Base-by-base conservation (phyloP, 768 basidiomycete species). In the Xanthoconium stramineum region DNA sequence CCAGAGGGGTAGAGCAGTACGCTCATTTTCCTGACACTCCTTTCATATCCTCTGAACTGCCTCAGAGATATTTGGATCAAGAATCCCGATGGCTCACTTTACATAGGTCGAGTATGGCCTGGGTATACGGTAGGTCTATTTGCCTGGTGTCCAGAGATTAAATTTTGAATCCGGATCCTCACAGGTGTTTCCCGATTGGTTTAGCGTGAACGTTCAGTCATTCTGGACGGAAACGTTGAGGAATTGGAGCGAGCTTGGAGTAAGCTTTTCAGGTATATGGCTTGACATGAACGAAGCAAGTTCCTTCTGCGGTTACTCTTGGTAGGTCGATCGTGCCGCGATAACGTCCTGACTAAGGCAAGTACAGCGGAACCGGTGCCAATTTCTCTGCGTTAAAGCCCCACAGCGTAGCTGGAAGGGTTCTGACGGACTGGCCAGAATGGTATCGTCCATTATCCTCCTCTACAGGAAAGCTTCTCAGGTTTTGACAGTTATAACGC, bases 81-180 rank as follows among this genome's bases (percentile, higher is more conserved):
- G 63, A 89, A 90, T 65, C 84, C 84, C 0, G 84, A 89, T 64
- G 83, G 82, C 0, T 78, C 83, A 42, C 80, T 85, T 61, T 89
- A 86, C 67, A 70, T 89, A 15, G 89, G 89, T 6, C 76, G 86
- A 66, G 88, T 89, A 6, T 90, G 85, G 87, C 86, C 88, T 11
- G 88, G 88, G 12, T 85, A 81, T 69, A 86, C 85, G 14, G 86
- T 83, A 39, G n/a, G 75, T 64, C n/a, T 32, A 2, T 15, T 42
- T 36, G 0, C 13, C 30, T 17, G 14, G 24, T 29, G 7, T 42
- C 19, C 15, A 3, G 6, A 35, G 11, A 6, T 35, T 24, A 24
- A 24, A 24, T 29, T 30, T n/a, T 29, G n/a, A 39, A 6, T 29
- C 24, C 19, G 17, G 10, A 1, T 28, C 9, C 30, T 20, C 29